Conservation (phyloP, 1,139 yeast species). For the Saccharomyces hybrid region DNA sequence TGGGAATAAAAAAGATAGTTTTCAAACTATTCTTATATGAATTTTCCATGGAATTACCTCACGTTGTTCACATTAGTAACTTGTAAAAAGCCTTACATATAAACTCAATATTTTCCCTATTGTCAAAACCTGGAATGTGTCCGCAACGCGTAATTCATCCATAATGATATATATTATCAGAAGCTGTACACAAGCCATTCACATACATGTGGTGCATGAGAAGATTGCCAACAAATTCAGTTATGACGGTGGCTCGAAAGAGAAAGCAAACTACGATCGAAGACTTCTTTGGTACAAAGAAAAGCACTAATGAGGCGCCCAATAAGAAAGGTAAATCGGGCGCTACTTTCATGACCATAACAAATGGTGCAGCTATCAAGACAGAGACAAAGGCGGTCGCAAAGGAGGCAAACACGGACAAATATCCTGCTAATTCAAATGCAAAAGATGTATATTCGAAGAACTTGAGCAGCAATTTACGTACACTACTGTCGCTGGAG, state of each 20-base stretch:
- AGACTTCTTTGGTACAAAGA: slow-evolving; percentile 12
- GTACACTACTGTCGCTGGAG: slow-evolving; percentile 55
- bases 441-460: slow-evolving; percentile 40
- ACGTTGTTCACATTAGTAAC: background rate
- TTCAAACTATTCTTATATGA: background rate
- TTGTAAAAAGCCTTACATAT: background rate
- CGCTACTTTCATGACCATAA: background rate
- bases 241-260: slow-evolving; percentile 9
- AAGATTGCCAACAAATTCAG: background rate
- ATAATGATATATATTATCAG: background rate
- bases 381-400: background rate
- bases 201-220: background rate
- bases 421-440: background rate
- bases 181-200: background rate
- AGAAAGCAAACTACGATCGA: slow-evolving; percentile 15
- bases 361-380: slow-evolving; percentile 2
- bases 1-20: background rate
- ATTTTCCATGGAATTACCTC: background rate
- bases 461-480: slow-evolving; percentile 45
- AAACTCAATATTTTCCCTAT: background rate
- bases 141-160: background rate
- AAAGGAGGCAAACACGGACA: background rate
- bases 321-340: background rate
- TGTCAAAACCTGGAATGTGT: background rate
- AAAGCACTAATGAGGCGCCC: background rate